Evolutionary conservation across 1,284 basidiomycete species (phyloP), one percentile per base, ranked within the genome.

Genomic region (Takashimella tepidaria): DNA sequence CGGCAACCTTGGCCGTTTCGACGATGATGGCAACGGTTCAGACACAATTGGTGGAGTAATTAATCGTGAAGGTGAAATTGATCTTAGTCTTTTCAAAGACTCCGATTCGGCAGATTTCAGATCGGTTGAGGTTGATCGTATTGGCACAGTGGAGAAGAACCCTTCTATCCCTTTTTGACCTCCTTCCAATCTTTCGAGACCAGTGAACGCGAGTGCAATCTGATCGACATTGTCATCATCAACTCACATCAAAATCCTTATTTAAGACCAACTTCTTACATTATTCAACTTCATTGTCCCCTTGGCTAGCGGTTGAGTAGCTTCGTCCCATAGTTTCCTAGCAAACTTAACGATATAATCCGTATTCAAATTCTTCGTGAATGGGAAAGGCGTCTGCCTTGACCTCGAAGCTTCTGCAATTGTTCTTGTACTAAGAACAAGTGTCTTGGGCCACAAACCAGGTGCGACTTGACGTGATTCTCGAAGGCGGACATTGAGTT

Each of bases 401-500:
- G 89, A 90, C 47, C 83, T 80, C 13, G 80, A 79, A 0, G 80
- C 63, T 37, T 86, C 83, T 50, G 60, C 56, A 84, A 88, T 83
- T 80, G 85, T 84, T 24, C 87, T 79, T 25, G 83, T 81, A 58
- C 85, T 83, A 20, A 98, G 77, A 8, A 88, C 89, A 40, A 98
- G 78, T 0, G 88, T 89, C 74, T 91, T 97, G 0, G 95, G 95
- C 92, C 93, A 98, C 19, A 97, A 71, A 27, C 86, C 85, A 0
- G 86, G 84, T 20, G 81, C 80, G 1, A 79, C 76, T 56, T 87
- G 81, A 16, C 95, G 79, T 1, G 89, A 88, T 60, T 98, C 91
- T 46, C 83, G 84, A 21, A 98, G 78, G 45, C 95, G 81, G 13
- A 93, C 79, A 5, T 87, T 83, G 16, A 98, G 80, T 67, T 98